These are phyloP conservation scores for Sporothrix dimorphospora DNA, from an alignment of 2,329 filamentous ascomycete genomes.

Conservation along the genomic window DNA sequence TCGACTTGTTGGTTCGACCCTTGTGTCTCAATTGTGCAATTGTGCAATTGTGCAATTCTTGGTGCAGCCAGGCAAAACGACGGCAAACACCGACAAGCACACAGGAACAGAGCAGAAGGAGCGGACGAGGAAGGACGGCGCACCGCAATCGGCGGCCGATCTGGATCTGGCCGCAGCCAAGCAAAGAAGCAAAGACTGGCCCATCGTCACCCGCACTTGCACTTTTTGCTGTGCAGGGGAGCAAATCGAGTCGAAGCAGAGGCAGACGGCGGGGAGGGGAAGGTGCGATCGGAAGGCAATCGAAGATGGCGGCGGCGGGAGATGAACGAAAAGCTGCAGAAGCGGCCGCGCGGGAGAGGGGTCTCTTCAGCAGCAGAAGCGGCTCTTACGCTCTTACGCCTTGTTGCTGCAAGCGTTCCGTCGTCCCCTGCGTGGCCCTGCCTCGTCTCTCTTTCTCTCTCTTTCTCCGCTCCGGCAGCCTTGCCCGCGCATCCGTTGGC, in stretches of 20 bases:
- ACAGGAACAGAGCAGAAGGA: background rate
- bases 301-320: slow-evolving; percentile 17
- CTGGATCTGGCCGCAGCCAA: background rate
- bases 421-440: background rate
- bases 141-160: background rate
- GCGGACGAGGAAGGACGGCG: background rate
- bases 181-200: background rate
- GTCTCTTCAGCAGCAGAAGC: background rate
- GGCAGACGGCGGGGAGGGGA: background rate
- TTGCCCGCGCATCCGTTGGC: background rate
- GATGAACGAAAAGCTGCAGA: slow-evolving; percentile 7
- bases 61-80: background rate
- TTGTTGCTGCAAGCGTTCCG: slow-evolving; percentile 2
- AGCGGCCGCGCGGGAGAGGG: background rate
- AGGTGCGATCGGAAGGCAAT: background rate
- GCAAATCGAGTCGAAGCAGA: background rate
- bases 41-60: slow-evolving; percentile 17
- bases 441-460: background rate
- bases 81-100: slow-evolving; percentile 11
- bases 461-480: background rate
- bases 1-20: background rate
- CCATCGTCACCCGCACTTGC: background rate
- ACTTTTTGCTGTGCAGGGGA: background rate
- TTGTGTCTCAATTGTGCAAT: slow-evolving; percentile 15
- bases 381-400: background rate